Percentiles rank a stretch among this genome's conserved stretches.
These are phyloP conservation scores for Spergularia bocconei DNA, from an alignment of 148 eudicot species.

Conservation along the genomic window DNA sequence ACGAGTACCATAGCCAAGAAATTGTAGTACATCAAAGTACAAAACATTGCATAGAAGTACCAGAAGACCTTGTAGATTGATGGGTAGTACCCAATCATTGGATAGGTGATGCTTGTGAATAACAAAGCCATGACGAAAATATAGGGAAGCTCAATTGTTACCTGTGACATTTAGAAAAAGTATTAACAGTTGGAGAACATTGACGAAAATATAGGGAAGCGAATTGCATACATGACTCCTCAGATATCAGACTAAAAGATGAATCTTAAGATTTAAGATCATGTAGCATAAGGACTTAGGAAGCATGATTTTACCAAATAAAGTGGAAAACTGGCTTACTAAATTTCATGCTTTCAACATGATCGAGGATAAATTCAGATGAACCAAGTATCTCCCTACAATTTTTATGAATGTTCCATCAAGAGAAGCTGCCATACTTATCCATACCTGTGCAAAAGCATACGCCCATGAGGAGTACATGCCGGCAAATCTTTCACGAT, in stretches of 20 bases:
- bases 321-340: no score
- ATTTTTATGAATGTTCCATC: no score
- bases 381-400: neutral
- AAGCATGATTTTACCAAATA: no score
- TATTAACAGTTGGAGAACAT: neutral
- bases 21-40: slow-evolving; percentile 55
- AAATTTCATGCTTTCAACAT: neutral
- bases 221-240: neutral
- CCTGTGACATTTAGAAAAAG: slow-evolving; percentile 32
- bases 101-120: slow-evolving; percentile 58
- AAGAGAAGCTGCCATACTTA: neutral
- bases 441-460: slow-evolving; percentile 74
- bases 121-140: slow-evolving; percentile 40
- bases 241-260: neutral
- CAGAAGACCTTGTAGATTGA: slow-evolving; percentile 60
- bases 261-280: no score
- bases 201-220: neutral
- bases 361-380: neutral
- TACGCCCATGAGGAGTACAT: slow-evolving; percentile 82
- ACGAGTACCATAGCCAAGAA: slow-evolving; percentile 71
- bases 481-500: slow-evolving; percentile 80
- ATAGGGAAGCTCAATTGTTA: slow-evolving; percentile 68
- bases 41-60: slow-evolving; percentile 62
- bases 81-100: slow-evolving; percentile 68
- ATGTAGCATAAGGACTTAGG: no score